phyloP scores from a whole-genome alignment of 345 rosid genomes.

The Pugionium cornutum region DNA sequence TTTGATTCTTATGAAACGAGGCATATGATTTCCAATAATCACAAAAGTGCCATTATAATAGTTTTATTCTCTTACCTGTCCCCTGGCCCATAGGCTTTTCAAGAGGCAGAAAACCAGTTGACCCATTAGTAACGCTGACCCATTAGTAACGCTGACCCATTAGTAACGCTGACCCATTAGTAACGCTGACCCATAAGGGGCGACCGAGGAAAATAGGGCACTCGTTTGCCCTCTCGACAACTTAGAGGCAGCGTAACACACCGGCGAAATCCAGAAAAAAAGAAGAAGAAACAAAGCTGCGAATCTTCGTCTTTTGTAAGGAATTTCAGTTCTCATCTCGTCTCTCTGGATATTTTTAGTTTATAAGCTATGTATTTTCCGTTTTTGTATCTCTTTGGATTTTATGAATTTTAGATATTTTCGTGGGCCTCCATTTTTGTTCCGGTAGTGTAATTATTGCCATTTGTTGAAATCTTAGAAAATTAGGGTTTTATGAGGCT shows the following conservation, averaged over 20 bases:
- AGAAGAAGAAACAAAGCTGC: not conserved
- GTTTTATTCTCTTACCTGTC: not conserved
- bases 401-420: slow-evolving; percentile 22
- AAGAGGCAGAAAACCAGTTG: slow-evolving; percentile 28
- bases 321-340: slow-evolving; percentile 5
- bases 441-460: no score
- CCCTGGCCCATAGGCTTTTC: slow-evolving; percentile 42
- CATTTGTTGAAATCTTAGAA: not conserved
- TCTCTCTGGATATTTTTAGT: not conserved
- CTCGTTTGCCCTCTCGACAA: not conserved
- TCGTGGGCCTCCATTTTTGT: not conserved
- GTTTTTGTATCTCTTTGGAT: not conserved
- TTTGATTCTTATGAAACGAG: not conserved
- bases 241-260: slow-evolving; percentile 16
- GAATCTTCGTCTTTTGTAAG: slow-evolving; percentile 4
- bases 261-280: slow-evolving; percentile 5
- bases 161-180: not conserved
- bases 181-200: no score
- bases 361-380: not conserved
- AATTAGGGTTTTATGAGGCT: slow-evolving; percentile 34
- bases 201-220: not conserved
- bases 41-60: slow-evolving; percentile 26
- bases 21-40: slow-evolving; percentile 24
- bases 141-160: no score
- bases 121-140: slow-evolving; percentile 15